Base-by-base conservation (phyloP, 352 stramenopile genomes). In the Saprolegnia diclina region DNA sequence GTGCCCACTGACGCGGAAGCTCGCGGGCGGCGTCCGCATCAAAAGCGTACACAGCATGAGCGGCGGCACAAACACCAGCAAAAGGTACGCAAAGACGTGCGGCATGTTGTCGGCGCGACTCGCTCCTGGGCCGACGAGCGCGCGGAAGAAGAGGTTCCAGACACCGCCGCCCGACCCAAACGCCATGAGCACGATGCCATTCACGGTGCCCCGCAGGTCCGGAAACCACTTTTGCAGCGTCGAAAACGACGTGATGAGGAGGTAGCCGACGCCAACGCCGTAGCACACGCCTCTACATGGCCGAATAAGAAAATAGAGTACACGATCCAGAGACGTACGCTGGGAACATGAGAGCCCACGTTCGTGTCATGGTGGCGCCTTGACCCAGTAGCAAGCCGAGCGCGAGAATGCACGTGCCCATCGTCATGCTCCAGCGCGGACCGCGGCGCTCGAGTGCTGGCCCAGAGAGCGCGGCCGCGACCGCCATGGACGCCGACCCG, bases 121-220 rank as follows among this genome's bases (percentile, higher is more conserved):
- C 7, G 52, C 52, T 16, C 52, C 52, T 14, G 52, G 52, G 7
- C 52, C 52, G 32, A 57, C 52, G 50, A 68, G 5, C 18, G 4
- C 11, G 19, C 32, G 21, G 7, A 35, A 72, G 19, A 67, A 19
- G n/a, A 48, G 24, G 26, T 18, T 67, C 53, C 52, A 72, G 19
- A 74, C 19, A 18, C 18, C 63, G 4, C 26, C 46, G 0, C 71
- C 71, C 11, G 42, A 19, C n/a, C 71, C 71, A 72, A 74, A 72
- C 5, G 7, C 37, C 19, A 45, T 32, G 22, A 75, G 19, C 9
- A 29, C 53, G 10, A 61, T 13, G 3, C 63, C 63, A 24, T 3
- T 69, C 7, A 61, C 21, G 7, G 22, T 4, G 14, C 63, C 63
- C 18, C 63, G 63, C 1, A 61, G 18, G 22, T 69, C 63, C 6